phyloP scores from a whole-genome alignment of 1,139 yeast species.

The Pichia kudriavzevii region DNA sequence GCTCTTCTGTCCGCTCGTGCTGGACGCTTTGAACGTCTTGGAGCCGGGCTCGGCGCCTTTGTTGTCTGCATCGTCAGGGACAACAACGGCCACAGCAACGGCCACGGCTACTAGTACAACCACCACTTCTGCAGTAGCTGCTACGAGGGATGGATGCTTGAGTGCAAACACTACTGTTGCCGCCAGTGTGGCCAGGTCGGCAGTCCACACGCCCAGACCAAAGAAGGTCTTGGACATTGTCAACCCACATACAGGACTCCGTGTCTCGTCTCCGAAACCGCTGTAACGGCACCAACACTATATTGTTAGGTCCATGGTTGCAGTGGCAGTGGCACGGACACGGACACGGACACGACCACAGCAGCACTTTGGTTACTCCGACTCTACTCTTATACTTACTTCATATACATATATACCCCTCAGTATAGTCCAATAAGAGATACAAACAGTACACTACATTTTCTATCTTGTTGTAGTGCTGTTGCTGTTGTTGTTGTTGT shows the following conservation, averaged over 20 bases:
- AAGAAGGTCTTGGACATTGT: constrained; percentile 67
- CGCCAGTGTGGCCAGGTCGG: too few species aligned
- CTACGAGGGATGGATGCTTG: constrained; percentile 5
- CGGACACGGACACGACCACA: too few species aligned
- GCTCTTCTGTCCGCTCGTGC: constrained; percentile 51
- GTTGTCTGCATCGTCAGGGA: background rate
- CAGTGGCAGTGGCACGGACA: too few species aligned
- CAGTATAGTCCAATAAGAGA: too few species aligned
- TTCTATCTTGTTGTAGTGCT: too few species aligned
- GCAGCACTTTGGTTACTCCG: too few species aligned
- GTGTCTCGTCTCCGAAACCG: constrained; percentile 51
- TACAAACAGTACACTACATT: too few species aligned
- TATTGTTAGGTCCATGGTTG: too few species aligned
- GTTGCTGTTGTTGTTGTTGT: too few species aligned
- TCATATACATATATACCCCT: too few species aligned
- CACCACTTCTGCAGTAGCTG: constrained; percentile 6
- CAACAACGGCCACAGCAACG: background rate
- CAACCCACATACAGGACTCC: constrained; percentile 68
- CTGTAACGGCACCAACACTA: background rate
- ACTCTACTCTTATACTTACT: background rate
- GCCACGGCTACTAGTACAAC: constrained; percentile 7
- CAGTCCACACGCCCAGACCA: constrained; percentile 53
- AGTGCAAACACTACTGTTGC: too few species aligned
- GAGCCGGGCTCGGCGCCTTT: background rate
- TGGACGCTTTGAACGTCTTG: constrained; percentile 9